These are phyloP conservation scores for Fragaria iinumae DNA, from an alignment of 306 rosid species.

Conservation along the genomic window DNA sequence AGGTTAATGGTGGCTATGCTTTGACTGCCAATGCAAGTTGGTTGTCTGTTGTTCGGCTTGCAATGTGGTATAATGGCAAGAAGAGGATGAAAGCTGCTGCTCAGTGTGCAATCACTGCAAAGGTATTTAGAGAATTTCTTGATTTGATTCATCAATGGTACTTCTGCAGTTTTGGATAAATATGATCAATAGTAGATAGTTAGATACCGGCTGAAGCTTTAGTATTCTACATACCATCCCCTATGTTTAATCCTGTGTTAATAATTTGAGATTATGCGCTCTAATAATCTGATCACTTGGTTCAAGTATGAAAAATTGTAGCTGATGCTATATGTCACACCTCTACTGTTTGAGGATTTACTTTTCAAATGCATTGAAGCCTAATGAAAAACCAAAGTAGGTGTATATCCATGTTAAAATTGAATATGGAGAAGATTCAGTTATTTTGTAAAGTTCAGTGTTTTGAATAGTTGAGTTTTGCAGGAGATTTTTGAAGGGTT, in stretches of 20 bases:
- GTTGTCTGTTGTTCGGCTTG: slow-evolving; percentile 31
- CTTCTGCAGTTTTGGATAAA: background rate
- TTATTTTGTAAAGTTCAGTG: background rate
- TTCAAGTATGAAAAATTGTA: background rate
- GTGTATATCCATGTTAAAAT: background rate
- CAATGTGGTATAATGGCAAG: slow-evolving; percentile 27
- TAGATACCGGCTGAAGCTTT: background rate
- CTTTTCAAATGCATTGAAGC: background rate
- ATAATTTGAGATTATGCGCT: background rate
- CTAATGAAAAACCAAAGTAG: background rate
- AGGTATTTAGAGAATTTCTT: slow-evolving; percentile 13
- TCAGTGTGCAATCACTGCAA: slow-evolving; percentile 32
- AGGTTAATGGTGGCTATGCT: slow-evolving; percentile 12
- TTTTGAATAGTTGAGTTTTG: slow-evolving; percentile 14
- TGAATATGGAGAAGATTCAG: background rate
- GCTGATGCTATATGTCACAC: background rate
- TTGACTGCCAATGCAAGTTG: slow-evolving; percentile 26
- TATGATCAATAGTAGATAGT: background rate
- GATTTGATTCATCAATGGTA: background rate
- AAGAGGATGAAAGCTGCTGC: slow-evolving; percentile 35
- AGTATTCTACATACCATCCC: background rate
- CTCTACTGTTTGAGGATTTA: background rate
- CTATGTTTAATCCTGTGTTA: background rate
- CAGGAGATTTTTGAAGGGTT: slow-evolving; percentile 39
- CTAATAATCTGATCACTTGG: background rate